Conservation (phyloP, 192 early-diverging fungal species). For the Physocladia obscura region DNA sequence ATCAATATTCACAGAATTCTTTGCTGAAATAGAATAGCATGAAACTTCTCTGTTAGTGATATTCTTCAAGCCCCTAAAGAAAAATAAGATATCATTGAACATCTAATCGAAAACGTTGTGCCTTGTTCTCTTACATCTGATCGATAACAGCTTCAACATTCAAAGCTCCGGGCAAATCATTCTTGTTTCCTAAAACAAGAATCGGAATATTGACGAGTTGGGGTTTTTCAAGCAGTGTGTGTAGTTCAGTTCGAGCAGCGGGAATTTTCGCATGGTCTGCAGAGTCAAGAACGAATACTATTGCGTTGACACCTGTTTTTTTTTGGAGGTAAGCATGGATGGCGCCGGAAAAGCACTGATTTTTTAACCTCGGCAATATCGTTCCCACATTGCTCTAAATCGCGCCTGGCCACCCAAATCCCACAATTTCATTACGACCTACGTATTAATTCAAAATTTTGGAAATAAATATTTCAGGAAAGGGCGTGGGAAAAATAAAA, state of each 20-base stretch:
- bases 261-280: constrained; percentile 93
- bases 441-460: neutral
- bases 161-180: constrained; percentile 87
- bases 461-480: neutral
- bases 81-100: neutral
- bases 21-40: constrained; percentile 98
- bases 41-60: constrained; percentile 93
- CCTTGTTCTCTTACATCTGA: constrained; percentile 69
- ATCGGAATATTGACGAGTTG: constrained; percentile 91
- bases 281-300: constrained; percentile 98
- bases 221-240: constrained; percentile 88
- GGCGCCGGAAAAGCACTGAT: neutral
- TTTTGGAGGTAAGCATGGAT: no score
- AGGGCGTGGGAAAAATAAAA: neutral
- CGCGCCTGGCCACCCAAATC: constrained; percentile 98
- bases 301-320: constrained; percentile 95
- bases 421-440: constrained; percentile 98
- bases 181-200: constrained; percentile 98
- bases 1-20: constrained; percentile 97
- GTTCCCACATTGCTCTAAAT: constrained; percentile 94
- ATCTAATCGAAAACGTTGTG: neutral
- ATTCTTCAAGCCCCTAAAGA: constrained; percentile 73
- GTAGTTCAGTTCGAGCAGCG: constrained; percentile 88
- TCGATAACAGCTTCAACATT: constrained; percentile 89
- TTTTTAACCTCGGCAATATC: constrained; percentile 58